Base-by-base conservation (phyloP, 2,329 filamentous ascomycete species). In the Periconia digitata region DNA sequence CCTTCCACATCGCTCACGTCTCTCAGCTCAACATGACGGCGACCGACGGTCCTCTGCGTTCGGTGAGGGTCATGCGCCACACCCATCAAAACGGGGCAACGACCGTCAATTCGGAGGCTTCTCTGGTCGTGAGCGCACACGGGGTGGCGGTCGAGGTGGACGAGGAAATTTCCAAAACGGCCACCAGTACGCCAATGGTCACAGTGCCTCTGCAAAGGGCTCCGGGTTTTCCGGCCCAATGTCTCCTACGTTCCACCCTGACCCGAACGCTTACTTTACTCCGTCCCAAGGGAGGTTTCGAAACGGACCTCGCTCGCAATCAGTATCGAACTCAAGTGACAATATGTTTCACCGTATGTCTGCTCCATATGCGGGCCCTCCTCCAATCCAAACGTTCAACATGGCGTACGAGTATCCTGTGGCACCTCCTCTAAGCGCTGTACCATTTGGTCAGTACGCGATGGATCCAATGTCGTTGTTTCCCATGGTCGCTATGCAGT, bases 401-500 rank as follows among this genome's bases (percentile, higher is more conserved):
- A 75, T 47, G 74, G 75, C 29, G 71, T 85, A 83, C 56, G 80
- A 81, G 44, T 85, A 84, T 59, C 71, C 74, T 23, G 69, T 74
- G 47, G 74, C 81, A 59, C 79, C 79, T 52, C 72, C 80, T 5
- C 81, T 85, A 77, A 80, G 76, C 52, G 79, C 83, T 22, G 69
- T 82, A 44, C 78, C 83, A 7, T 86, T 79, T 62, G 76, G 77
- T 53, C 77, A 80, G 18, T 83, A 80, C 36, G 80, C 79, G 43
- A 72, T 82, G 53, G 81, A 85, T 47, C 78, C 80, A n/a, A 79
- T 74, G 52, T 77, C 79, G 29, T 60, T 84, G 27, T 72, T 82
- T 54, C 71, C 70, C 66, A 81, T 82, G 80, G 82, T 83, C 63
- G 79, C 76, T 53, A 81, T 77, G 60, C 85, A 86, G 64, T 67